These are phyloP conservation scores for Sporopachydermia cereana DNA, from an alignment of 1,139 yeast species.

Conservation along the genomic window DNA sequence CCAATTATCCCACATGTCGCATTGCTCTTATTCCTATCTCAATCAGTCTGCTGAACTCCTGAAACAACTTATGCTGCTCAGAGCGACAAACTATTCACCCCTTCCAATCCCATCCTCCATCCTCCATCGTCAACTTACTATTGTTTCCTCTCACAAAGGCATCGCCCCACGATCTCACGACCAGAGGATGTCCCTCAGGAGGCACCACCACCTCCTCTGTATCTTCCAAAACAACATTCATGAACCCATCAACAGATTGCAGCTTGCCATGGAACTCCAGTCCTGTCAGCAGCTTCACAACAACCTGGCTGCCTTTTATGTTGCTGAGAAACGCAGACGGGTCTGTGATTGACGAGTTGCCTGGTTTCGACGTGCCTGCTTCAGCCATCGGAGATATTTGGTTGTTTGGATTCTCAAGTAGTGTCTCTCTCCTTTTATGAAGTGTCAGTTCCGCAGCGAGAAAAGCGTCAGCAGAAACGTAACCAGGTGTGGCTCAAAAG, in stretches of 20 bases:
- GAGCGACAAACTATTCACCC: neutral
- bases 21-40: no score
- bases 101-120: constrained; percentile 3
- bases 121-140: constrained; percentile 58
- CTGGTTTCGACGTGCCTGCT: neutral
- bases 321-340: constrained; percentile 75
- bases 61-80: no score
- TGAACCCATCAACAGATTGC: constrained; percentile 91
- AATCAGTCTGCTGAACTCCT: no score
- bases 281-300: constrained; percentile 80
- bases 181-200: constrained; percentile 29
- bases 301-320: constrained; percentile 68
- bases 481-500: no score
- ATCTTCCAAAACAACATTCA: constrained; percentile 83
- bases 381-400: no score
- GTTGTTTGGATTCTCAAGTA: no score
- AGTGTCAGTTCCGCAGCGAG: no score
- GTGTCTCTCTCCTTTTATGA: no score
- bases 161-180: constrained; percentile 61
- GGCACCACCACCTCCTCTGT: constrained; percentile 47
- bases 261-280: constrained; percentile 65
- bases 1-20: no score
- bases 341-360: constrained; percentile 13
- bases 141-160: constrained; percentile 92
- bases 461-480: no score